phyloP scores from a whole-genome alignment of 2,329 filamentous ascomycete species.

The Dryadomyces quercivorus region DNA sequence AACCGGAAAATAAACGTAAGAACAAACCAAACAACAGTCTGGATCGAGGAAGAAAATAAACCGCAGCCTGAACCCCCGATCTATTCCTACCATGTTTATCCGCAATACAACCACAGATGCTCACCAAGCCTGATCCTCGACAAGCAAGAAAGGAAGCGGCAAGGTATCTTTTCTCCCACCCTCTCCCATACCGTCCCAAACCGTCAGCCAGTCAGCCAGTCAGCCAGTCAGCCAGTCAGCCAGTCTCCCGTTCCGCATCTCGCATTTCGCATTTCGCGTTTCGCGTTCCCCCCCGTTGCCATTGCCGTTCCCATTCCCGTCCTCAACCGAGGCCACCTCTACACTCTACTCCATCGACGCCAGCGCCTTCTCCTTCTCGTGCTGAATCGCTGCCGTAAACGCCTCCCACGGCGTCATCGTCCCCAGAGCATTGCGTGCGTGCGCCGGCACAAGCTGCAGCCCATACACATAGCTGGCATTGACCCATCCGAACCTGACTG shows the following conservation, averaged over 20 bases:
- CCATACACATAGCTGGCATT: constrained; percentile 97
- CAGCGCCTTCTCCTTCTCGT: constrained; percentile 40
- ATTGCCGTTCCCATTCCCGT: no score
- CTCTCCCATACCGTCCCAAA: neutral
- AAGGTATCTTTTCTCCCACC: neutral
- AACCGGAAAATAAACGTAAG: neutral
- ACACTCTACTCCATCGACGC: constrained; percentile 24
- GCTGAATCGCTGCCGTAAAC: constrained; percentile 57
- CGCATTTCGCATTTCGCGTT: no score
- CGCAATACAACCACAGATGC: neutral
- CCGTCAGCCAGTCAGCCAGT: no score
- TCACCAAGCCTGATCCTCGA: neutral
- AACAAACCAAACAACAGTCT: neutral
- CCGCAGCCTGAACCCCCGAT: neutral
- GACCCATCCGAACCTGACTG: constrained; percentile 83
- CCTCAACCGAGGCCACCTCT: no score
- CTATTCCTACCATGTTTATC: neutral
- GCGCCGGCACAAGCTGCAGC: constrained; percentile 73
- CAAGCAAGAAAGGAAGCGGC: neutral
- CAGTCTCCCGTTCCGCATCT: no score
- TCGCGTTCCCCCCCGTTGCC: no score
- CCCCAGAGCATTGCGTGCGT: constrained; percentile 80
- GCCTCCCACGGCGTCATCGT: constrained; percentile 78
- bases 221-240: no score
- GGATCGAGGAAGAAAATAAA: neutral